Base-by-base conservation (phyloP, 2,329 filamentous ascomycete species). In the Diaporthe australafricana region DNA sequence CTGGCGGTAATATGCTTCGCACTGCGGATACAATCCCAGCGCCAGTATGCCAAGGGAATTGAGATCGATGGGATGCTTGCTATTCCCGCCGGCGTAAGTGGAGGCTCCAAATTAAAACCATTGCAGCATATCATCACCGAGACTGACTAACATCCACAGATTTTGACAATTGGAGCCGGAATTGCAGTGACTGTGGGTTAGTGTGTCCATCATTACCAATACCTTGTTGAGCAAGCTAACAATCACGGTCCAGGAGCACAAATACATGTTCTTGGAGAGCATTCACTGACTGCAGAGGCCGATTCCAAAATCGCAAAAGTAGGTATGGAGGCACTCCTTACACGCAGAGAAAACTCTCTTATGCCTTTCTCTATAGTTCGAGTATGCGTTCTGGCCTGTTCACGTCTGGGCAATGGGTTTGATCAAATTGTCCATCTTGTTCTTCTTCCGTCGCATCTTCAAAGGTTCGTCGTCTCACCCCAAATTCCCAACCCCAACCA, bases 401-500 rank as follows among this genome's bases (percentile, higher is more conserved):
- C 56, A 62, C 5, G 2, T 16, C 9, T 62, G 35, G 30, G 56
- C 35, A 16, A 62, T 62, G 35, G 56, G 56, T 16, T 11, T 62
- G 30, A 62, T 62, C 16, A 62, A 62, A 42, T 22, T 62, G 35
- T 42, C 56, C 16, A 42, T 62, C 12, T 16, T 62, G 35, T 42
- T 62, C 35, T 62, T 62, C 20, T 62, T 62, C 20, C 56, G 56
- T 17, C 56, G 56, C n/a, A 16, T 42, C 27, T 62, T 62, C 35
- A 62, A 42, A 16, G 56, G 17, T 42, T n/a, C 20, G 56, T 42
- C 47, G n/a, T 16, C 30, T 3, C 30, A 14, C 6, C 16, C 17
- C 42, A 17, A 17, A 2, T 6, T 20, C 42, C 2, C 6, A 45
- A 20, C 6, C 32, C 32, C n/a, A n/a, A n/a, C n/a, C n/a, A n/a